These are phyloP conservation scores for Gracilaria caudata DNA, from an alignment of 23 red algal genomes.

Conservation along the genomic window DNA sequence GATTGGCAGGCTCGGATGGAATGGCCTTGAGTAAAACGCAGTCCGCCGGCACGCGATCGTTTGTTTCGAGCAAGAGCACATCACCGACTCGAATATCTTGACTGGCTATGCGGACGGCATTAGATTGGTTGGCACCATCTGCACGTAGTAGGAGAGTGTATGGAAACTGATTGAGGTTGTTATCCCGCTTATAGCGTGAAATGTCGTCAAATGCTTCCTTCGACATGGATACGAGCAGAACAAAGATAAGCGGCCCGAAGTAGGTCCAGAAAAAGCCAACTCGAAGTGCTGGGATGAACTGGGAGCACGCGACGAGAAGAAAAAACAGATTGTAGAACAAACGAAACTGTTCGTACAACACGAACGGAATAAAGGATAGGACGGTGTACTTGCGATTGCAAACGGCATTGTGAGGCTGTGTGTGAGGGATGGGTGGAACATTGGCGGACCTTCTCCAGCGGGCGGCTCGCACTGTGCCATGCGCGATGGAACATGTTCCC, in stretches of 20 bases:
- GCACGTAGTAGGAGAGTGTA: constrained; percentile 67
- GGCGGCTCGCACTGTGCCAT: constrained; percentile 23
- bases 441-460: constrained; percentile 38
- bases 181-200: constrained; percentile 73
- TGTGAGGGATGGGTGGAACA: neutral
- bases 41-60: constrained; percentile 96
- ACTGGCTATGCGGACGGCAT: constrained; percentile 58
- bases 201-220: constrained; percentile 92
- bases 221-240: constrained; percentile 78
- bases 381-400: constrained; percentile 85
- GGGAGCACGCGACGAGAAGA: constrained; percentile 85
- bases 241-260: constrained; percentile 92
- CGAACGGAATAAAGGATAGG: constrained; percentile 79
- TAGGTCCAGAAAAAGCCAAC: constrained; percentile 96
- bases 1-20: constrained; percentile 31
- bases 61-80: constrained; percentile 83
- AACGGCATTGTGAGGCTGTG: constrained; percentile 37
- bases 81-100: constrained; percentile 96
- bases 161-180: constrained; percentile 76
- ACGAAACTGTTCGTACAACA: constrained; percentile 93
- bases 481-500: constrained; percentile 16
- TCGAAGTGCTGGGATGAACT: constrained; percentile 92
- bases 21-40: constrained; percentile 83
- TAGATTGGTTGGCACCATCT: constrained; percentile 11
- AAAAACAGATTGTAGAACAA: constrained; percentile 99